Conservation (phyloP, 257 asterid species). For the Petrea volubilis region DNA sequence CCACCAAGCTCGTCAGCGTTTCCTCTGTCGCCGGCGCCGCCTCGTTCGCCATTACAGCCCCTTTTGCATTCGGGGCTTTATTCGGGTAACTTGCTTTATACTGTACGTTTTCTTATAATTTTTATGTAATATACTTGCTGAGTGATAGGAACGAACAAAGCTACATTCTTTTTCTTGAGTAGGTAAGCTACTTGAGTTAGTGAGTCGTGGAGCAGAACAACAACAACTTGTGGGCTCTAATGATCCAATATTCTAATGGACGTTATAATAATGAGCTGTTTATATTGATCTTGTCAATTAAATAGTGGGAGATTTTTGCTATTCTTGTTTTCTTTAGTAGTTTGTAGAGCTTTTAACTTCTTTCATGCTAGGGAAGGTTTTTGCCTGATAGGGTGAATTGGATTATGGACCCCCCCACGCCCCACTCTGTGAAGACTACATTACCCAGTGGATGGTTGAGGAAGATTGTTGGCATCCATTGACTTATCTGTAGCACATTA, state of each 20-base stretch:
- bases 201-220: background rate
- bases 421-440: background rate
- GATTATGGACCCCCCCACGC: background rate
- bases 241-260: background rate
- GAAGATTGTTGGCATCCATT: background rate
- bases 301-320: background rate
- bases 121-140: background rate
- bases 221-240: background rate
- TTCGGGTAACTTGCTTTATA: slow-evolving; percentile 42
- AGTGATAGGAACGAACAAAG: background rate
- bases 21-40: slow-evolving; percentile 41
- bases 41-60: slow-evolving; percentile 48
- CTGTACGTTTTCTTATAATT: background rate
- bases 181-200: background rate
- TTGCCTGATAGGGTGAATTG: background rate
- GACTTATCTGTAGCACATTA: background rate
- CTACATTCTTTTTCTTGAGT: background rate
- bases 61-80: slow-evolving; percentile 59
- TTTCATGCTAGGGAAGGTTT: background rate
- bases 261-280: background rate
- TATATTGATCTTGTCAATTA: background rate
- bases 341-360: background rate
- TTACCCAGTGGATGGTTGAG: background rate
- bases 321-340: background rate
- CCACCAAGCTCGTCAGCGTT: slow-evolving; percentile 46